These are phyloP conservation scores for Entomortierella lignicola DNA, from an alignment of 192 early-diverging fungal species.

Conservation along the genomic window DNA sequence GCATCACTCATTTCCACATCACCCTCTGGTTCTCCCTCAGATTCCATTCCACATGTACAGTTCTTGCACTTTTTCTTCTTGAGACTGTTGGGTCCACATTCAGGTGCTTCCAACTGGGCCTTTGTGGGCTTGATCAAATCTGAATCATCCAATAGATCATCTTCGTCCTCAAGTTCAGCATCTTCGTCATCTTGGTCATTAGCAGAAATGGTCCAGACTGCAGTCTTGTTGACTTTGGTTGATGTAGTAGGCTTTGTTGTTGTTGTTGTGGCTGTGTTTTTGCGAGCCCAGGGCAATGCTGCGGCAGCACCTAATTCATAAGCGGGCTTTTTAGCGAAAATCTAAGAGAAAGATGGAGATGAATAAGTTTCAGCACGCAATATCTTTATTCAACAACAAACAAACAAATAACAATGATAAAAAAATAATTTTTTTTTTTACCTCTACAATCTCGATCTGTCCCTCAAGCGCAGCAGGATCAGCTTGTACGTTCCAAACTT, in stretches of 20 bases:
- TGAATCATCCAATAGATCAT: slow-evolving; percentile 84
- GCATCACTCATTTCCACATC: slow-evolving; percentile 51
- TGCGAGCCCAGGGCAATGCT: slow-evolving; percentile 84
- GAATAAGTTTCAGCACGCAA: neutral
- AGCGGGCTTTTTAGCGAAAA: slow-evolving; percentile 78
- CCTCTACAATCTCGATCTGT: slow-evolving; percentile 58
- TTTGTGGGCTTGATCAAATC: slow-evolving; percentile 81
- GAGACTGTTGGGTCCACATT: slow-evolving; percentile 73
- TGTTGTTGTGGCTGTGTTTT: slow-evolving; percentile 39
- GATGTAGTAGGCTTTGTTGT: neutral
- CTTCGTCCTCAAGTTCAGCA: slow-evolving; percentile 88
- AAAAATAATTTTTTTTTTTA: slow-evolving; percentile 10
- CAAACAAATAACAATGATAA: neutral
- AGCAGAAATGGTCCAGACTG: slow-evolving; percentile 81
- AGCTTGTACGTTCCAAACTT: slow-evolving; percentile 68
- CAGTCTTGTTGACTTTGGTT: slow-evolving; percentile 45
- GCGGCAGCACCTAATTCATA: slow-evolving; percentile 90
- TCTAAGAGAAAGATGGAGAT: slow-evolving; percentile 13
- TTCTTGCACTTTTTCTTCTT: slow-evolving; percentile 97
- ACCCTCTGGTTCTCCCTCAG: slow-evolving; percentile 69
- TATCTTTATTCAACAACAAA: slow-evolving; percentile 4
- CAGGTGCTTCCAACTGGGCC: slow-evolving; percentile 61
- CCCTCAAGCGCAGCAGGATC: slow-evolving; percentile 54
- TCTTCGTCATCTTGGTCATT: slow-evolving; percentile 80
- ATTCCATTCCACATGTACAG: slow-evolving; percentile 90